Evolutionary conservation across 495 filamentous ascomycete genomes (phyloP).

Genomic region (Neurospora tetrasperma): DNA sequence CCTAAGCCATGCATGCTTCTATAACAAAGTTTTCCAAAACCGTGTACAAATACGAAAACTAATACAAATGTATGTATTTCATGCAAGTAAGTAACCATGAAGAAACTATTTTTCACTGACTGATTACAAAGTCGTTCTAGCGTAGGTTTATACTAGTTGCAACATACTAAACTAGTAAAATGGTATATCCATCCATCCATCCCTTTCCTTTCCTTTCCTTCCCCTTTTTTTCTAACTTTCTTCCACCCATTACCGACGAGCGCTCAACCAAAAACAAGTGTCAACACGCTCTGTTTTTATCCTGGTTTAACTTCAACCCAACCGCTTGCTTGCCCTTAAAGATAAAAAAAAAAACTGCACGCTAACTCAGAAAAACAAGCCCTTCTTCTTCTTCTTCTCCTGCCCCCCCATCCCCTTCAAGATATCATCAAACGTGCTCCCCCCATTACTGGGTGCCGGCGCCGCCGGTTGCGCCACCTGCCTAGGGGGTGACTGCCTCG

Average conservation of each 20-base stretch:
- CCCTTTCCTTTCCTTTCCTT: background rate
- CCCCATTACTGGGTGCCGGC: background rate
- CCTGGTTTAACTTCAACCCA: background rate
- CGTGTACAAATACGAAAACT: background rate
- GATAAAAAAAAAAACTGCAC: background rate
- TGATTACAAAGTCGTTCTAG: background rate
- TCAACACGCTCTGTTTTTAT: background rate
- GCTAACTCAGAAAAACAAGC: constrained; percentile 26
- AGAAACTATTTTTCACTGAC: background rate
- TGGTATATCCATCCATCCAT: background rate
- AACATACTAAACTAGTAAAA: background rate
- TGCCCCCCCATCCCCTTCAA: constrained; percentile 40
- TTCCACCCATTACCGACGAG: background rate
- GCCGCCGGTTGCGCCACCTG: background rate
- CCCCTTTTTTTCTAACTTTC: background rate
- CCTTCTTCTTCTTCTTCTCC: constrained; percentile 32
- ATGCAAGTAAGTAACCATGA: background rate
- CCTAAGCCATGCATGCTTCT: background rate
- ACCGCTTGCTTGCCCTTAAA: background rate
- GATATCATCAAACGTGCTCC: constrained; percentile 56
- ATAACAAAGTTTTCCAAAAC: background rate
- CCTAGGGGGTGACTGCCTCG: background rate
- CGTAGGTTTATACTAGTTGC: background rate
- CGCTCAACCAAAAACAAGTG: background rate
- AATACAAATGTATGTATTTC: background rate